phyloP scores from a whole-genome alignment of 305 asterid species.

The Andrographis paniculata region DNA sequence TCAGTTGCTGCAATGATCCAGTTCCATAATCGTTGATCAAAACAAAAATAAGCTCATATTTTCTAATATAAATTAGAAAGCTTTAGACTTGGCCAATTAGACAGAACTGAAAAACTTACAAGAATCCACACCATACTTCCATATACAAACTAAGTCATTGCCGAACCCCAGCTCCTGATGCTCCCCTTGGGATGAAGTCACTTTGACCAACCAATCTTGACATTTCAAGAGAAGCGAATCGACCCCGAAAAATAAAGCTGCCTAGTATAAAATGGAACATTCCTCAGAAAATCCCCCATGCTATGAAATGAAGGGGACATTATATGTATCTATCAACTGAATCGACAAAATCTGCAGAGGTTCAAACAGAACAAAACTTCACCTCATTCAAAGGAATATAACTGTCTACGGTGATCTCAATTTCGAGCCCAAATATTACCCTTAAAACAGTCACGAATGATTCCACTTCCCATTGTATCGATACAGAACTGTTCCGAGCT shows the following conservation, averaged over 20 bases:
- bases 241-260: conserved; percentile 83
- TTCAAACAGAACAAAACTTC: conserved; percentile 2
- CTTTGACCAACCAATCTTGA: conserved; percentile 53
- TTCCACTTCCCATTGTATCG: conserved; percentile 53
- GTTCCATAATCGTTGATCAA: conserved; percentile 29
- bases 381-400: conserved; percentile 65
- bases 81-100: conserved; percentile 16
- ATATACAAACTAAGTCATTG: conserved; percentile 45
- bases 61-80: too few relatives aligned
- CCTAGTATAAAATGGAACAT: conserved; percentile 24
- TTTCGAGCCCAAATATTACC: conserved; percentile 41
- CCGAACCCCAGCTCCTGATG: conserved; percentile 36
- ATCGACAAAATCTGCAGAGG: conserved; percentile 1
- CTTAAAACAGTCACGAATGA: conserved; percentile 47
- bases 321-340: background rate
- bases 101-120: conserved; percentile 34
- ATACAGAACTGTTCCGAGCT: conserved; percentile 31
- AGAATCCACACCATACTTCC: conserved; percentile 62
- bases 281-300: conserved; percentile 2
- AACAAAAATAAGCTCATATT: too few relatives aligned
- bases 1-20: conserved; percentile 75
- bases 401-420: conserved; percentile 46
- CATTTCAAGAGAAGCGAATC: conserved; percentile 59
- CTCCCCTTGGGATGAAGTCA: conserved; percentile 32
- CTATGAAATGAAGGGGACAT: background rate